Base-by-base conservation (phyloP, 23 red algal genomes). In the Gracilaria domingensis region DNA sequence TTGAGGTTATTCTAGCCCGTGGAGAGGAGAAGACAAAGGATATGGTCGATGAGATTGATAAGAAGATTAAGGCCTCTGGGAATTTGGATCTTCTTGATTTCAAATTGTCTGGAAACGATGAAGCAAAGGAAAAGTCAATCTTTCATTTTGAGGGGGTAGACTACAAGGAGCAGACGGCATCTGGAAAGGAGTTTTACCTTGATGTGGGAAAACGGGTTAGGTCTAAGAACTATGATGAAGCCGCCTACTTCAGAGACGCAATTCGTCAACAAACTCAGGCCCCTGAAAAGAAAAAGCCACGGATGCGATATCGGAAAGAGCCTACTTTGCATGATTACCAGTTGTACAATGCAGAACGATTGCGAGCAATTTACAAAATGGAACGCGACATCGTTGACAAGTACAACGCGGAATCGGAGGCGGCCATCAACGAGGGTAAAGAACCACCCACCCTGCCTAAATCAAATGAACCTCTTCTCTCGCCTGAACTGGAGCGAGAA, bases 201-300 rank as follows among this genome's bases (percentile, higher is more conserved):
- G 97, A 99, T 88, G 97, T 99, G 7, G 97, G 97, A 26, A 99
- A 99, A 71, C 94, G 97, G 13, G 94, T 85, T 20, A 89, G 97
- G 17, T 85, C 85, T 26, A 88, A 94, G 57, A 89, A 89, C 14
- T 95, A 98, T 42, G 93, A 98, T 44, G 97, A 95, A 50, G 47
- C 77, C 3, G 92, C 88, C 9, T 83, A 80, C 73, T 94, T 61
- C 36, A 47, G 84, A 64, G 84, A 87, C 0, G 67, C 78, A 51
- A 72, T 92, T 51, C 78, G 80, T 28, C 53, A 59, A 20, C 87
- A 90, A 74, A 60, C 66, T 11, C 66, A 58, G 28, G 38, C 60
- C 16, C 58, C 56, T 12, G 80, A 94, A 35, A 98, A 98, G 84
- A 93, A 98, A 47, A 90, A 90, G 48, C 87, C 76, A 4, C 75